Percentiles rank a stretch among this genome's conserved stretches.
Conservation (phyloP, 179 eudicot species). For the Pouteria campechiana region DNA sequence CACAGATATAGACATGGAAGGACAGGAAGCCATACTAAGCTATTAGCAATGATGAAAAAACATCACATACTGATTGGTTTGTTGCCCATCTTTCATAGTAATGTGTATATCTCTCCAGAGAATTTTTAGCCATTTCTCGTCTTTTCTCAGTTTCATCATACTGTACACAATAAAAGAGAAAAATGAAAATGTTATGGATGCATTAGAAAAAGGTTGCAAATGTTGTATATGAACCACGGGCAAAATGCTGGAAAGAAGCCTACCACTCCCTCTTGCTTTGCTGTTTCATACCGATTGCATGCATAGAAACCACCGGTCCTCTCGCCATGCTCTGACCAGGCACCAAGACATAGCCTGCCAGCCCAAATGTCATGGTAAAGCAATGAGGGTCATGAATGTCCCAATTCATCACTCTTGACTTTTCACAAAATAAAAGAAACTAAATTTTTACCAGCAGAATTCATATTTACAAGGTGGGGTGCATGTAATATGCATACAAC, state of each 20-base stretch:
- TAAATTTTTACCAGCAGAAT: constrained; percentile 47
- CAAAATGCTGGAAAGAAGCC: constrained; percentile 1
- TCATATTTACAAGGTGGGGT: constrained; percentile 58
- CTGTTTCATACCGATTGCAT: constrained; percentile 69
- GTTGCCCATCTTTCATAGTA: constrained; percentile 84
- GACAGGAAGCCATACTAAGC: too few relatives aligned
- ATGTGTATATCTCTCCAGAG: constrained; percentile 70
- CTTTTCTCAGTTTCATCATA: constrained; percentile 50
- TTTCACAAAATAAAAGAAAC: neutral
- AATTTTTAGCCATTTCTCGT: constrained; percentile 73
- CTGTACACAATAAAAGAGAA: constrained; percentile 20
- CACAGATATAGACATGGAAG: too few relatives aligned
- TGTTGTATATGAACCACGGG: neutral
- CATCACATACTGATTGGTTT: constrained; percentile 46
- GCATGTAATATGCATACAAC: constrained; percentile 78
- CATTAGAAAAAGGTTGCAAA: neutral
- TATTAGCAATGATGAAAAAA: too few relatives aligned
- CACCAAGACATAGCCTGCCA: constrained; percentile 66
- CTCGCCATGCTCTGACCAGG: constrained; percentile 77
- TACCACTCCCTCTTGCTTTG: constrained; percentile 69
- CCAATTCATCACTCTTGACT: neutral
- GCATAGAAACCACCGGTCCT: constrained; percentile 81
- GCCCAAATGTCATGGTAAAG: constrained; percentile 2
- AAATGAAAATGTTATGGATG: neutral
- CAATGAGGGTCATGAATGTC: neutral